Percentiles rank a stretch among this genome's conserved stretches.
These are phyloP conservation scores for Athelia sp. DNA, from an alignment of 1,284 basidiomycete species.

Conservation along the genomic window DNA sequence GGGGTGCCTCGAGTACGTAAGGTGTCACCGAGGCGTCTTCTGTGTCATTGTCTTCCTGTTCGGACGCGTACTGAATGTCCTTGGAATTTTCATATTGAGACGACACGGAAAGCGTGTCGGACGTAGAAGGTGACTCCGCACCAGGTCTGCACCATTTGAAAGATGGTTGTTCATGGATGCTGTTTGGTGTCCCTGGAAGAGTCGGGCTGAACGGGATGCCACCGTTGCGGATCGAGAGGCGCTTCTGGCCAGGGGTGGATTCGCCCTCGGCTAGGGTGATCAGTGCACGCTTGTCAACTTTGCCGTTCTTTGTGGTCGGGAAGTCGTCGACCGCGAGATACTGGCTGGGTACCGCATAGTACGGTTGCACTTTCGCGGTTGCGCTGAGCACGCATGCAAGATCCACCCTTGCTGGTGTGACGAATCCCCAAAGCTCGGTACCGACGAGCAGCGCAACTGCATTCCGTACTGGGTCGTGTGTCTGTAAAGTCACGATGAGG, in stretches of 20 bases:
- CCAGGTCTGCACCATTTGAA: background rate
- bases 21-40: background rate
- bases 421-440: slow-evolving; percentile 50
- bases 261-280: slow-evolving; percentile 17
- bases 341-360: slow-evolving; percentile 29
- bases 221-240: background rate
- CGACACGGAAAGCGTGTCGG: background rate
- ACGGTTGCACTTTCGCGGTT: slow-evolving; percentile 25
- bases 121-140: background rate
- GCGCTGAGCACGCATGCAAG: slow-evolving; percentile 18
- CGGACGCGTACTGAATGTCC: background rate
- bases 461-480: slow-evolving; percentile 36
- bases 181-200: background rate
- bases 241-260: background rate
- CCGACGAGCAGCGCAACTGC: slow-evolving; percentile 49
- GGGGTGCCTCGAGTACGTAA: background rate
- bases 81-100: background rate
- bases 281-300: slow-evolving; percentile 28
- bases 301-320: slow-evolving; percentile 29
- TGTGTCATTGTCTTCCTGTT: background rate
- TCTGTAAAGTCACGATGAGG: slow-evolving; percentile 24
- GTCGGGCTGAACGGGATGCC: background rate
- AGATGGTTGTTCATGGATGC: background rate
- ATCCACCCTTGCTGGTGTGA: slow-evolving; percentile 34
- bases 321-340: slow-evolving; percentile 25